Conservation (phyloP, 108 stramenopile genomes). For the Mediolabrus comicus region DNA sequence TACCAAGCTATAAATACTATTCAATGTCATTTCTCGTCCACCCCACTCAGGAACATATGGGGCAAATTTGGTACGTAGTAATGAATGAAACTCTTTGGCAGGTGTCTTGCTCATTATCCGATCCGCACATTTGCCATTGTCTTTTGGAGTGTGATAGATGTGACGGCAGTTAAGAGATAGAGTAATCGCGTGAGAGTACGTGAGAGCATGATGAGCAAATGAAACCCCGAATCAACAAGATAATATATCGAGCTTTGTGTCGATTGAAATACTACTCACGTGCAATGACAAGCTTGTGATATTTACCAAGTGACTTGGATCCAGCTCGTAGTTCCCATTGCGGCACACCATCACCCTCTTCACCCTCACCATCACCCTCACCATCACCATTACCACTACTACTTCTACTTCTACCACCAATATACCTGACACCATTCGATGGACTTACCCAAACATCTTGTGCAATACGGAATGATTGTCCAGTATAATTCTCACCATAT, state of each 20-base stretch:
- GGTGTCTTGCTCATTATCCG: conserved; percentile 83
- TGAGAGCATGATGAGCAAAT: too few relatives aligned
- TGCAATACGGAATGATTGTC: conserved; percentile 26
- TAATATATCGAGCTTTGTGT: too few relatives aligned
- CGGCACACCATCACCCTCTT: conserved; percentile 1
- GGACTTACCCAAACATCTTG: conserved; percentile 89
- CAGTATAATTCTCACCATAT: conserved; percentile 4
- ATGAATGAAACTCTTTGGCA: conserved; percentile 59
- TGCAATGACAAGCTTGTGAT: conserved; percentile 74
- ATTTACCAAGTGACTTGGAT: conserved; percentile 55
- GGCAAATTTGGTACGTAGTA: conserved; percentile 74
- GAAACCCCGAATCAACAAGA: too few relatives aligned
- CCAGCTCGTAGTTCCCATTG: conserved; percentile 64
- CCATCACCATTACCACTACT: too few relatives aligned
- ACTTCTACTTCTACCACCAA: conserved; percentile 17
- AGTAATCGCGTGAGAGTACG: too few relatives aligned
- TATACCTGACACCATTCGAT: conserved; percentile 68
- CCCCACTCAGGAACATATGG: conserved; percentile 63
- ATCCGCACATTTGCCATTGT: conserved; percentile 93
- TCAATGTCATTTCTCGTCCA: conserved; percentile 81
- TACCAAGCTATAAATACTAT: conserved; percentile 69
- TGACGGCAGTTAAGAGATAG: too few relatives aligned
- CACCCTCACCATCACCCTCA: neutral
- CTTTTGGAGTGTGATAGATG: too few relatives aligned
- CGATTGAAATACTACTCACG: too few relatives aligned